Evolutionary conservation across 2,329 filamentous ascomycete species (phyloP).

Genomic region (Monilinia laxa): DNA sequence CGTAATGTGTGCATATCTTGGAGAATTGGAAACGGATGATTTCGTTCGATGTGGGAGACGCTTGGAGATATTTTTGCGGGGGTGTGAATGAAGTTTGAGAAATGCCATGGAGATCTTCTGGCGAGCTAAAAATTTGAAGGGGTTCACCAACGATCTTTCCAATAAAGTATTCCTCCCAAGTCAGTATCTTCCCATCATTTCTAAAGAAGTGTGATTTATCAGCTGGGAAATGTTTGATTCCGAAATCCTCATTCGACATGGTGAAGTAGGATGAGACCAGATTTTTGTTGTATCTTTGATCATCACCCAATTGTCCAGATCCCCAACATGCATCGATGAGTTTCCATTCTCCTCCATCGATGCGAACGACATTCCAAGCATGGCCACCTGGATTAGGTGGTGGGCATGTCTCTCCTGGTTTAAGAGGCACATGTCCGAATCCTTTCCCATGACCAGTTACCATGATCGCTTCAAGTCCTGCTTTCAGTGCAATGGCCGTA

Average conservation of each 20-base stretch:
- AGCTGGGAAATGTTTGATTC: slow-evolving; percentile 73
- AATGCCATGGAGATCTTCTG: slow-evolving; percentile 50
- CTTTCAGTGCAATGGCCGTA: slow-evolving; percentile 71
- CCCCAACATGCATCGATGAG: slow-evolving; percentile 93
- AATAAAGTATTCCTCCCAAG: slow-evolving; percentile 81
- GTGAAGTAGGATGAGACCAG: slow-evolving; percentile 66
- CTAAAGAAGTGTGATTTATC: slow-evolving; percentile 71
- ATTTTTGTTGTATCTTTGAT: slow-evolving; percentile 58
- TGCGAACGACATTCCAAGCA: slow-evolving; percentile 90
- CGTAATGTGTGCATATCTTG: slow-evolving; percentile 81
- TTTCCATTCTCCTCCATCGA: slow-evolving; percentile 88
- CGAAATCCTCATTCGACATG: slow-evolving; percentile 74
- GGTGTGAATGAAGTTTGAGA: slow-evolving; percentile 62
- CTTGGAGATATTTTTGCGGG: slow-evolving; percentile 55
- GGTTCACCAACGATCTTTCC: slow-evolving; percentile 55
- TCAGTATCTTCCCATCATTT: slow-evolving; percentile 63
- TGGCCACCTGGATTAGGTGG: slow-evolving; percentile 63
- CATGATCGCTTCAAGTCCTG: slow-evolving; percentile 75
- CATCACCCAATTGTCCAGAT: slow-evolving; percentile 63
- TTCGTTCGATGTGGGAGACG: slow-evolving; percentile 52
- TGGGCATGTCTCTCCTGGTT: slow-evolving; percentile 64
- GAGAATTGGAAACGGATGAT: slow-evolving; percentile 76
- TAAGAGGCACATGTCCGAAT: slow-evolving; percentile 65
- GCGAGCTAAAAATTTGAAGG: slow-evolving; percentile 49
- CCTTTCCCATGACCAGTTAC: slow-evolving; percentile 84